Evolutionary conservation across 2,329 filamentous ascomycete species (phyloP), one percentile per base, ranked within the genome.

Genomic region (Talaromyces sp.): DNA sequence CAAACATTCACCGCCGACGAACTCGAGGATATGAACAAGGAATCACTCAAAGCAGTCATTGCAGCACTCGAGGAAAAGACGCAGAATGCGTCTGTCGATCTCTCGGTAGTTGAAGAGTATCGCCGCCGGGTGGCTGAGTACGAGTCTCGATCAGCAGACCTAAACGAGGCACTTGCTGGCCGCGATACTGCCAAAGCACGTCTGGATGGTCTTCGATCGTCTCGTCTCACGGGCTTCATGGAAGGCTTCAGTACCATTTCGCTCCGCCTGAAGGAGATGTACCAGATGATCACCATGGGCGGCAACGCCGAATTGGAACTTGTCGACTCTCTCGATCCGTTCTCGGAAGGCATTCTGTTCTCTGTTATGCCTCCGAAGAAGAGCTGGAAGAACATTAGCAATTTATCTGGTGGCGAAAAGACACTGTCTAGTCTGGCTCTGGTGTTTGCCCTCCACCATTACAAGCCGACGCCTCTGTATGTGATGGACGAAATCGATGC

Each of bases 401-500:
- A 99, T 75, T 75, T 99, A 68, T 93, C 89, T 33, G 95, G 95
- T 81, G 95, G 95, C 65, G 95, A 99, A 79, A 99, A 99, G 85
- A 99, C 95, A 42, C 80, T 99, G 64, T 95, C 90, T 67, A 93
- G 89, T 76, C 78, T 99, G 77, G 95, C 95, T 25, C 80, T 99
- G 61, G 95, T 99, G n/a, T 99, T 99, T 81, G 95, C 95, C 32
- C 78, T 99, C 70, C 95, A 99, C 77, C 93, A 98, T 73, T 99
- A 97, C 77, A 96, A 96, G 80, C 95, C 95, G 10, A 99, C 95
- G 64, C 95, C 95, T 58, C 78, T 99, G 65, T 99, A 99, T 75
- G 95, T 99, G 70, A 99, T 99, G 95, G 95, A 99, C 78, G 95
- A 99, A 80, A 99, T 99, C 75, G 95, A 99, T 77, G 95, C 95